Percentiles rank a stretch among this genome's conserved stretches.
Evolutionary conservation across 192 early-diverging fungal species (phyloP).

Genomic region (Podila epicladia): DNA sequence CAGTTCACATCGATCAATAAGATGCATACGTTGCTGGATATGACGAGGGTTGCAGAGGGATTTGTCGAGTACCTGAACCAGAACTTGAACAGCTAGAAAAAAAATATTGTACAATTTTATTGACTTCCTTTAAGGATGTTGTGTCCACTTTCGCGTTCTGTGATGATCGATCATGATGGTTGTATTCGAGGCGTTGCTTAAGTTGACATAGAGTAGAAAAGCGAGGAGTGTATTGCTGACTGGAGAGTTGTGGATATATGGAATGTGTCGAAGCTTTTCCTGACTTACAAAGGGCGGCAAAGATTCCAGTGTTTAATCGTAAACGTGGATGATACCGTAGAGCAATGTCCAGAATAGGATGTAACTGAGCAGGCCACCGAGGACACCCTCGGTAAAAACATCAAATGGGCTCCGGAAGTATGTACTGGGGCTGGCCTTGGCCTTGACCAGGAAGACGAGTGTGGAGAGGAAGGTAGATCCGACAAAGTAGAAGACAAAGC

Average conservation of each 20-base stretch:
- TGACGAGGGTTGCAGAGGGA: conserved; percentile 76
- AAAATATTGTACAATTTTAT: neutral
- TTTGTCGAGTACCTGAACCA: conserved; percentile 96
- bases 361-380: conserved; percentile 70
- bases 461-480: conserved; percentile 72
- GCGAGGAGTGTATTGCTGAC: too few relatives aligned
- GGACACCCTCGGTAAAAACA: conserved; percentile 67
- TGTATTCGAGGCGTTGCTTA: too few relatives aligned
- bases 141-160: conserved; percentile 31
- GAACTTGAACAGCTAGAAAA: conserved; percentile 63
- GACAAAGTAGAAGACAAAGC: conserved; percentile 85
- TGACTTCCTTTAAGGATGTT: conserved; percentile 11
- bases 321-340: conserved; percentile 83
- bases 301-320: conserved; percentile 58
- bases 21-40: conserved; percentile 77
- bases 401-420: conserved; percentile 67
- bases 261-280: neutral
- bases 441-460: conserved; percentile 68
- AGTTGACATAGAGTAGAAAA: too few relatives aligned
- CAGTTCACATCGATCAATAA: conserved; percentile 94
- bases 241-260: too few relatives aligned
- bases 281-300: neutral
- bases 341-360: conserved; percentile 83
- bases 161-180: too few relatives aligned
- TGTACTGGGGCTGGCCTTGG: conserved; percentile 59